Evolutionary conservation across 78 protist genomes (phyloP).

Genomic region (Diacronema lutheri): DNA sequence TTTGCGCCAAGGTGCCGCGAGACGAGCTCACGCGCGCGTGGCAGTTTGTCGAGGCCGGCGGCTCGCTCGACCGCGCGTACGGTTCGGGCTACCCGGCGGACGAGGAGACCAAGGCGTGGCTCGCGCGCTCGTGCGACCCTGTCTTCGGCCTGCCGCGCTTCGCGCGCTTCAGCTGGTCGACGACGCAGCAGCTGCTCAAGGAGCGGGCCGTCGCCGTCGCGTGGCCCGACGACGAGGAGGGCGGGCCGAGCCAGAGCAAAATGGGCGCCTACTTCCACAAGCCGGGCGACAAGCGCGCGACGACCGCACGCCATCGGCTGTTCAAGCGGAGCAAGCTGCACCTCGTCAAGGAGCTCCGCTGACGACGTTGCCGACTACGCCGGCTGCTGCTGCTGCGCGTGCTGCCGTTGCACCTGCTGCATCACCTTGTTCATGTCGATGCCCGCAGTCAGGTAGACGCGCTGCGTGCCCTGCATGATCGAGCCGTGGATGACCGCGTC

Average conservation of each 20-base stretch:
- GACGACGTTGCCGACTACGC: too few relatives aligned
- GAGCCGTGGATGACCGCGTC: too few relatives aligned
- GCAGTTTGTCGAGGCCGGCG: not conserved
- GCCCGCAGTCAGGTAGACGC: too few relatives aligned
- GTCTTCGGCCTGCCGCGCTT: conserved; percentile 27
- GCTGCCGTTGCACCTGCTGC: too few relatives aligned
- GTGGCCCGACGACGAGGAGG: not conserved
- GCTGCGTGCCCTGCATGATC: too few relatives aligned
- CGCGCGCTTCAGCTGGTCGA: conserved; percentile 25
- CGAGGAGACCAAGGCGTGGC: not conserved
- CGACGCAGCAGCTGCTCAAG: not conserved
- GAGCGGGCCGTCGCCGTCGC: not conserved
- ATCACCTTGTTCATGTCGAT: too few relatives aligned
- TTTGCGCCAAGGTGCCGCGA: conserved; percentile 64
- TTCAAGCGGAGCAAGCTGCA: too few relatives aligned
- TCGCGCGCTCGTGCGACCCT: not conserved
- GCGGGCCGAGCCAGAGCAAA: not conserved
- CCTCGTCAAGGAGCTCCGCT: too few relatives aligned
- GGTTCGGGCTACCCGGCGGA: conserved; percentile 37
- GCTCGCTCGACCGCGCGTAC: not conserved
- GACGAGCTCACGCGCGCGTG: not conserved
- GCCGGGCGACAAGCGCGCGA: too few relatives aligned
- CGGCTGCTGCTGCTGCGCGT: too few relatives aligned
- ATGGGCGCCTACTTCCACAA: not conserved
- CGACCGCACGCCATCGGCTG: too few relatives aligned